Evolutionary conservation across 1,139 yeast species (phyloP).

Genomic region (Blastobotrys illinoisensis): DNA sequence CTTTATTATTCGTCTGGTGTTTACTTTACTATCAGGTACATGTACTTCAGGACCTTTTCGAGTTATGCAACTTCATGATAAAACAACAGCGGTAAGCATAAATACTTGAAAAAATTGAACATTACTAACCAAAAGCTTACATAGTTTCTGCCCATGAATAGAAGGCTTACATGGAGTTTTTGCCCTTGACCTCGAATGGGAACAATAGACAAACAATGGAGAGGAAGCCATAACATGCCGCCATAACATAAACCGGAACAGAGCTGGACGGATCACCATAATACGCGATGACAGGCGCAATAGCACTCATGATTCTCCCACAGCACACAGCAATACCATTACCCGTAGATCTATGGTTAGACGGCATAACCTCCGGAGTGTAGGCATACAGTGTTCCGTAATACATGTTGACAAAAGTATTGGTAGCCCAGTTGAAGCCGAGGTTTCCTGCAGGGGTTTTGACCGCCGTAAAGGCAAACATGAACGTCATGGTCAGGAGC

Average conservation of each 20-base stretch:
- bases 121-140: not conserved
- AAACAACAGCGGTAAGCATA: no score
- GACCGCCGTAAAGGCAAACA: slow-evolving; percentile 55
- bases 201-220: slow-evolving; percentile 41
- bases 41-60: no score
- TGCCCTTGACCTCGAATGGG: slow-evolving; percentile 41
- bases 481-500: slow-evolving; percentile 46
- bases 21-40: no score
- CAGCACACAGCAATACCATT: slow-evolving; percentile 45
- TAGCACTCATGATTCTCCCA: slow-evolving; percentile 44
- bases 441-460: slow-evolving; percentile 46
- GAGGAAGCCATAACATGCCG: slow-evolving; percentile 43
- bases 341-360: slow-evolving; percentile 52
- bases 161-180: slow-evolving; percentile 15
- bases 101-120: not conserved
- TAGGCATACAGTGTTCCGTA: slow-evolving; percentile 53
- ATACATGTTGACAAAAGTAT: slow-evolving; percentile 47
- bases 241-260: slow-evolving; percentile 55
- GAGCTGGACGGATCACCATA: slow-evolving; percentile 40
- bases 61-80: no score
- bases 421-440: slow-evolving; percentile 49
- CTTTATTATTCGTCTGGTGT: no score
- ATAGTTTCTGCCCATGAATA: not conserved
- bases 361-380: slow-evolving; percentile 56
- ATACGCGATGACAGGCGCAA: slow-evolving; percentile 50